Percentiles rank a stretch among this genome's conserved stretches.
Conservation (phyloP, 331 rosid species). For the Malus hybrid region DNA sequence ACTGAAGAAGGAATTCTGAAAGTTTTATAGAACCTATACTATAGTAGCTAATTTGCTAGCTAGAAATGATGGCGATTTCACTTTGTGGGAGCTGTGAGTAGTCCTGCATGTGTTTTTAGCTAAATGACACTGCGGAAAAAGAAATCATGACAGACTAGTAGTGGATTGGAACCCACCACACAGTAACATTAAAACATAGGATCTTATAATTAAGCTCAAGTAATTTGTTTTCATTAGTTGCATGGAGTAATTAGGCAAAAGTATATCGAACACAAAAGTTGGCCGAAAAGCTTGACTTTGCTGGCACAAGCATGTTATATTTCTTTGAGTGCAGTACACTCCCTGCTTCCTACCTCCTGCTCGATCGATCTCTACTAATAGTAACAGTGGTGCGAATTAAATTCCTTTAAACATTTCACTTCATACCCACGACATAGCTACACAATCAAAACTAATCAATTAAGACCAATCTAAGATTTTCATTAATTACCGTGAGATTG, state of each 20-base stretch:
- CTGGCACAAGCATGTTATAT: constrained; percentile 57
- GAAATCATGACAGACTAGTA: neutral
- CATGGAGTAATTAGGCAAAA: constrained; percentile 3
- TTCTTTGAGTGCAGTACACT: constrained; percentile 92
- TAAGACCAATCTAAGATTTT: neutral
- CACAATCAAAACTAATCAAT: neutral
- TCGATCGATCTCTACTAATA: constrained; percentile 4
- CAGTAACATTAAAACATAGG: neutral
- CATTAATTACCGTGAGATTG: neutral
- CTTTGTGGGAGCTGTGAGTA: neutral
- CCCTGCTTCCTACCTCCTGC: constrained; percentile 20
- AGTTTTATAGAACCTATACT: neutral
- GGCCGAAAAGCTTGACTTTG: constrained; percentile 98
- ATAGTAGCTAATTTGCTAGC: neutral
- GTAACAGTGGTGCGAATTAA: neutral
- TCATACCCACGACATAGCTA: neutral
- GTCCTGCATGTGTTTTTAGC: neutral
- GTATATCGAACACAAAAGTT: constrained; percentile 43
- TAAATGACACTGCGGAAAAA: neutral
- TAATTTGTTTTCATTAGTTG: neutral
- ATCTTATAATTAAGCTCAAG: neutral
- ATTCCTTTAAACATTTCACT: neutral
- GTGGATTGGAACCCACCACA: neutral
- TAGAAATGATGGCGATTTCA: neutral
- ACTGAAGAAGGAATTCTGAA: neutral